Percentiles rank a stretch among this genome's conserved stretches.
These are phyloP conservation scores for Citrus trifoliata DNA, from an alignment of 345 rosid species.

Conservation along the genomic window DNA sequence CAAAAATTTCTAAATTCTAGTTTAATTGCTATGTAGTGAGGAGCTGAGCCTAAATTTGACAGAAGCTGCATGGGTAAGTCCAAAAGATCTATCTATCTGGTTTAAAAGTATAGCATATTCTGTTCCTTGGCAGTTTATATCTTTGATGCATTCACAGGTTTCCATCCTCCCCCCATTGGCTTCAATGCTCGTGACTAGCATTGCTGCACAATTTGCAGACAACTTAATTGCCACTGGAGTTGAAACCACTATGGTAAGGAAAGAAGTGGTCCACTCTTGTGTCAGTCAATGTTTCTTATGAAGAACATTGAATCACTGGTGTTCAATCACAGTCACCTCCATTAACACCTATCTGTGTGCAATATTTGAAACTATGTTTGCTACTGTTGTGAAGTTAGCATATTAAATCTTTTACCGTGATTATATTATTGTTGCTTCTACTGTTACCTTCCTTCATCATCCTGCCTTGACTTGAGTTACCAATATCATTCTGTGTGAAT, in stretches of 20 bases:
- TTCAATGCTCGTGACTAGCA: constrained; percentile 68
- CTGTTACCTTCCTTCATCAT: too few species aligned
- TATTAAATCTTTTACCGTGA: neutral
- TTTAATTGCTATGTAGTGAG: constrained; percentile 58
- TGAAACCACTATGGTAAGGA: constrained; percentile 73
- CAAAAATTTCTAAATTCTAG: constrained; percentile 1
- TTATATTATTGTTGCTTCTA: neutral
- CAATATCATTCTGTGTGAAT: neutral
- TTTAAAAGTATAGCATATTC: neutral
- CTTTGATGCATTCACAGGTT: constrained; percentile 46
- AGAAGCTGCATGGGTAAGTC: constrained; percentile 96
- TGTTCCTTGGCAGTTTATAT: constrained; percentile 1
- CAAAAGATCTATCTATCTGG: neutral
- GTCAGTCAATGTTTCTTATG: constrained; percentile 9
- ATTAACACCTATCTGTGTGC: neutral
- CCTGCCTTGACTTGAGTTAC: neutral
- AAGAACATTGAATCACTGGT: neutral
- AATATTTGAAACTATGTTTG: neutral
- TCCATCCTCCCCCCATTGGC: constrained; percentile 97
- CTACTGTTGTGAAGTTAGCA: neutral
- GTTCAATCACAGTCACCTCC: neutral
- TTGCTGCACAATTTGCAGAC: constrained; percentile 88
- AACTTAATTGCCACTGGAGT: constrained; percentile 74
- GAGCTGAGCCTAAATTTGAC: constrained; percentile 79
- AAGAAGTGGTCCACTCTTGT: constrained; percentile 9